Evolutionary conservation across 768 basidiomycete species (phyloP).

Genomic region (Pleurotus cornucopiae): DNA sequence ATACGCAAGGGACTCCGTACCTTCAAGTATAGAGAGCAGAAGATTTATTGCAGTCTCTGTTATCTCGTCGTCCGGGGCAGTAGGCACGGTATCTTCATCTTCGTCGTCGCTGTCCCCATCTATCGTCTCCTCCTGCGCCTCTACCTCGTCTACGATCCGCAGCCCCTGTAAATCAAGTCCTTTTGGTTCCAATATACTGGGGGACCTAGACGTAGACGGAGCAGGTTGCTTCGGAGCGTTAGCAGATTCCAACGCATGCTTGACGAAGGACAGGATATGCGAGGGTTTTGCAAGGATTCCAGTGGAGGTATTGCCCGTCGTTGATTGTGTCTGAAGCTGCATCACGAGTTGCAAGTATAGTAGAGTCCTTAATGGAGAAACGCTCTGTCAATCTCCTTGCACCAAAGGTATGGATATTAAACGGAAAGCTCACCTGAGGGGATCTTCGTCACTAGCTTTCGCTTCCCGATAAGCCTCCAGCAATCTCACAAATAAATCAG

Average conservation of each 20-base stretch:
- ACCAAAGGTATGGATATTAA: neutral
- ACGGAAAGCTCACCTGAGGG: conserved; percentile 39
- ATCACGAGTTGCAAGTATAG: conserved; percentile 77
- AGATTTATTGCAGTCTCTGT: conserved; percentile 75
- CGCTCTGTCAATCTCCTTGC: neutral
- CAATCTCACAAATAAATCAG: conserved; percentile 68
- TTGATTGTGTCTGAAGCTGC: conserved; percentile 72
- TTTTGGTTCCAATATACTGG: conserved; percentile 13
- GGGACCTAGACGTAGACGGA: conserved; percentile 22
- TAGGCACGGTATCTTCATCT: conserved; percentile 33
- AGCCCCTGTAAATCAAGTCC: conserved; percentile 18
- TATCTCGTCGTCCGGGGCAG: conserved; percentile 55
- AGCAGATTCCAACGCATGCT: conserved; percentile 62
- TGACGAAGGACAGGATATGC: conserved; percentile 79
- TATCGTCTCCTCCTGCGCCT: conserved; percentile 38
- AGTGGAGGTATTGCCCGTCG: conserved; percentile 46
- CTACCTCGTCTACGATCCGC: conserved; percentile 33
- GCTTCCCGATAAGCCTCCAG: conserved; percentile 64
- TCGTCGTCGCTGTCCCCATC: conserved; percentile 50
- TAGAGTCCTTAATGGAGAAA: conserved; percentile 45
- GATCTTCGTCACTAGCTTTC: conserved; percentile 39
- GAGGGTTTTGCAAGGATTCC: conserved; percentile 61
- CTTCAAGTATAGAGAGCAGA: conserved; percentile 82
- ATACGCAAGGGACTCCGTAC: conserved; percentile 30
- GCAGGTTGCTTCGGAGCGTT: conserved; percentile 5